These are phyloP conservation scores for Mycena belliarum DNA, from an alignment of 768 basidiomycete genomes.

Conservation along the genomic window DNA sequence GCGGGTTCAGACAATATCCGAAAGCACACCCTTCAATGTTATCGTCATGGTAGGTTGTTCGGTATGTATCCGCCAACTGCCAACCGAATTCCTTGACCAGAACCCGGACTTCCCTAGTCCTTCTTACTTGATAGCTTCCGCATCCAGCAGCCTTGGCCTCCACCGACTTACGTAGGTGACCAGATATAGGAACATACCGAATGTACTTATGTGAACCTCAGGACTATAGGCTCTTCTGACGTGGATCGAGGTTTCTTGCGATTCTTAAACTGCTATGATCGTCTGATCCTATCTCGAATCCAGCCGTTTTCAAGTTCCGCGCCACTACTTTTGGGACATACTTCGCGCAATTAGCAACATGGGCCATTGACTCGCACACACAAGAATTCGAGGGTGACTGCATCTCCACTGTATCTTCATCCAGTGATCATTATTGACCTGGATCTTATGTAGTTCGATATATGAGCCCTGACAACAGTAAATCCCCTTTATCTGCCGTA, in stretches of 20 bases:
- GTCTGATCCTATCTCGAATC: neutral
- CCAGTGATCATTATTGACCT: neutral
- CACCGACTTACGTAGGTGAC: slow-evolving; percentile 2
- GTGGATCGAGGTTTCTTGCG: neutral
- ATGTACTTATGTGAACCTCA: neutral
- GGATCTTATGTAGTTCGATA: slow-evolving; percentile 6
- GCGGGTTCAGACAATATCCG: neutral
- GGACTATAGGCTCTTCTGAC: neutral
- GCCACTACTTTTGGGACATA: neutral
- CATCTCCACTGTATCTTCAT: neutral
- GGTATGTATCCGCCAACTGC: neutral
- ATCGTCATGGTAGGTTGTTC: neutral
- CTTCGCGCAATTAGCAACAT: slow-evolving; percentile 1
- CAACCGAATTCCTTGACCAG: neutral
- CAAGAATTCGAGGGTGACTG: slow-evolving; percentile 10
- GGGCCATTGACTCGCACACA: slow-evolving; percentile 7
- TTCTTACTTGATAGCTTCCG: neutral
- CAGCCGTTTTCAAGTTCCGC: neutral
- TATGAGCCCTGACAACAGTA: slow-evolving; percentile 1
- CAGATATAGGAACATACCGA: neutral
- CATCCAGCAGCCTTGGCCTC: neutral
- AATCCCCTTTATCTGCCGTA: neutral
- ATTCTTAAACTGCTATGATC: neutral
- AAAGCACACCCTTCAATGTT: neutral
- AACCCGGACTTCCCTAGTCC: neutral